These are phyloP conservation scores for Saccharomycopsis phalli DNA, from an alignment of 1,139 yeast species.

Conservation along the genomic window DNA sequence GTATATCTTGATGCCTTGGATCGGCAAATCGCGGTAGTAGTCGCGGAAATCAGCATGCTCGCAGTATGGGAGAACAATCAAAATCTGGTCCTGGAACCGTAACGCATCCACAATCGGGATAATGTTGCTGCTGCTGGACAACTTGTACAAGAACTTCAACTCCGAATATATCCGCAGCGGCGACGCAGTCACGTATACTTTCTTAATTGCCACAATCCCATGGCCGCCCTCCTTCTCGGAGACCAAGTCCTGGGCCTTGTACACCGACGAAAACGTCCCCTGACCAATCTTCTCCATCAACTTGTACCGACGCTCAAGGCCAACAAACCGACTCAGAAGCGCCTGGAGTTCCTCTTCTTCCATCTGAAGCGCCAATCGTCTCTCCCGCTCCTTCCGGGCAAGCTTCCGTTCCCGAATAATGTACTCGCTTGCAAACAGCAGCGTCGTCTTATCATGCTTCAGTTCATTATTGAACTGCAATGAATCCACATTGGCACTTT, in stretches of 20 bases:
- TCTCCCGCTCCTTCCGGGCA: not conserved
- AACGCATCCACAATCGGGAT: constrained; percentile 87
- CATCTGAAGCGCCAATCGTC: not conserved
- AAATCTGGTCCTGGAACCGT: constrained; percentile 81
- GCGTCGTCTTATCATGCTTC: constrained; percentile 1
- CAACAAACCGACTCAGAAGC: constrained; percentile 56
- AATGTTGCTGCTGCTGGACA: constrained; percentile 62
- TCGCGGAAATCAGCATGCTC: constrained; percentile 87
- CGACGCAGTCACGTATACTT: constrained; percentile 91
- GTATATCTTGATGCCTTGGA: constrained; percentile 72
- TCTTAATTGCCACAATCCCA: constrained; percentile 68
- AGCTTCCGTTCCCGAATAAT: not conserved
- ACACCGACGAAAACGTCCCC: constrained; percentile 88
- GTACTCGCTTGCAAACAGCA: not conserved
- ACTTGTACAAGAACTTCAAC: constrained; percentile 59
- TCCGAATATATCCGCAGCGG: constrained; percentile 88
- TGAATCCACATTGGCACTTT: not conserved
- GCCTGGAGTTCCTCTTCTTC: constrained; percentile 44
- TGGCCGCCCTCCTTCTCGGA: no score
- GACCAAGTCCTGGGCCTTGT: constrained; percentile 51
- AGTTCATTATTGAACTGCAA: not conserved
- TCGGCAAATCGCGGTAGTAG: constrained; percentile 71
- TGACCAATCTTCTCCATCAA: constrained; percentile 86
- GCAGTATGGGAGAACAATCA: constrained; percentile 87
- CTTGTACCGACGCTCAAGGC: constrained; percentile 49